Evolutionary conservation across 2,329 filamentous ascomycete genomes (phyloP).

Genomic region (Raffaelea ambrosiae): DNA sequence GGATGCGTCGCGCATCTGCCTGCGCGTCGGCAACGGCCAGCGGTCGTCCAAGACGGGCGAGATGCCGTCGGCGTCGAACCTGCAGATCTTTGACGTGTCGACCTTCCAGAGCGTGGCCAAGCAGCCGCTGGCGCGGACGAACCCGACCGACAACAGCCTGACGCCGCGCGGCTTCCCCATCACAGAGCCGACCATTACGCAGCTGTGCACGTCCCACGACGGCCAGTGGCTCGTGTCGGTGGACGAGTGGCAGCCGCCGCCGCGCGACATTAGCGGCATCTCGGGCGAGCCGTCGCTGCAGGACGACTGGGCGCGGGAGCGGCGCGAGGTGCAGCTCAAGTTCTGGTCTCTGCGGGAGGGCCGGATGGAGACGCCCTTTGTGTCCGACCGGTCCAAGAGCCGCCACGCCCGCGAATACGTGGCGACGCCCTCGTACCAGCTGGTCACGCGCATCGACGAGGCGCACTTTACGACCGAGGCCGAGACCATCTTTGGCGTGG

Average conservation of each 20-base stretch:
- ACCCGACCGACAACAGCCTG: constrained; percentile 71
- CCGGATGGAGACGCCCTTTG: too few relatives aligned
- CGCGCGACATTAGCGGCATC: constrained; percentile 56
- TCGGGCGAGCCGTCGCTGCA: constrained; percentile 27
- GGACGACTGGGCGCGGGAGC: constrained; percentile 38
- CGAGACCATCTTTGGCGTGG: constrained; percentile 61
- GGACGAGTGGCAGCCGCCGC: constrained; percentile 79
- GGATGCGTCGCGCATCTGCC: constrained; percentile 53
- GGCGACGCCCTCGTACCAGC: constrained; percentile 48
- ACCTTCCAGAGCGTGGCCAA: constrained; percentile 70
- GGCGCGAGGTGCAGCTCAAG: constrained; percentile 73
- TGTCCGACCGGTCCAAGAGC: too few relatives aligned
- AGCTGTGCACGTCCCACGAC: constrained; percentile 68
- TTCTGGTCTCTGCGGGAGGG: constrained; percentile 65
- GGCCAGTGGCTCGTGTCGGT: constrained; percentile 86
- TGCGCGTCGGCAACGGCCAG: constrained; percentile 58
- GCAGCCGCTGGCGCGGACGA: constrained; percentile 82
- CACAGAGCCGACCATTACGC: constrained; percentile 67
- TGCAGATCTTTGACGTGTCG: constrained; percentile 84
- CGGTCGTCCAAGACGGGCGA: constrained; percentile 44
- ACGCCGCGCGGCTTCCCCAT: constrained; percentile 64
- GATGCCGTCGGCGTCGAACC: constrained; percentile 43
- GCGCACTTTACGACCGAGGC: constrained; percentile 58
- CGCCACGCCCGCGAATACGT: not conserved
- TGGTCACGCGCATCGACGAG: constrained; percentile 75